phyloP scores from a whole-genome alignment of 192 early-diverging fungal species.

The Coemansia sp. region DNA sequence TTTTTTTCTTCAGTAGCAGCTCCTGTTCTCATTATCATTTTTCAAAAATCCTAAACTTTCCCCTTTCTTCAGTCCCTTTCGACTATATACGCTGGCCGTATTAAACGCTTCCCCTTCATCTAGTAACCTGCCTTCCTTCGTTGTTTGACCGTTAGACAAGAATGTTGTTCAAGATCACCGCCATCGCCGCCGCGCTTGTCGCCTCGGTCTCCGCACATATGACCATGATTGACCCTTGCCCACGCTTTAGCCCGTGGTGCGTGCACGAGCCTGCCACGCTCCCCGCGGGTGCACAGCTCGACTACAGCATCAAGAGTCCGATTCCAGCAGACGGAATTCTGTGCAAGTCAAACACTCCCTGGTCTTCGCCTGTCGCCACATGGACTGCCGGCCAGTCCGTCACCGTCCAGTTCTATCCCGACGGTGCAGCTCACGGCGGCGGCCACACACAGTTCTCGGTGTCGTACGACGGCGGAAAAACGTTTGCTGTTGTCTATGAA shows the following conservation, averaged over 20 bases:
- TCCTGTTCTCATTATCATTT: neutral
- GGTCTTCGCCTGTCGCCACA: slow-evolving; percentile 20
- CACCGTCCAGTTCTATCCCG: slow-evolving; percentile 33
- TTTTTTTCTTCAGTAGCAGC: slow-evolving; percentile 10
- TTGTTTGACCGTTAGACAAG: too few species aligned
- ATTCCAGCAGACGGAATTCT: too few species aligned
- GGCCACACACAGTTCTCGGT: slow-evolving; percentile 66
- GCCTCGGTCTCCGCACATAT: slow-evolving; percentile 27
- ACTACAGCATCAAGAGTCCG: too few species aligned
- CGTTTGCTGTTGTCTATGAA: slow-evolving; percentile 58
- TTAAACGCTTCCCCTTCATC: neutral
- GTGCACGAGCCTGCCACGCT: slow-evolving; percentile 35
- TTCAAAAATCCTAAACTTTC: neutral
- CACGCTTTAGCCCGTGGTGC: slow-evolving; percentile 32
- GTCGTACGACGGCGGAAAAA: slow-evolving; percentile 58
- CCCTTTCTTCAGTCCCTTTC: neutral
- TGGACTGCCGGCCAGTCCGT: slow-evolving; percentile 53
- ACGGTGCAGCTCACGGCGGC: slow-evolving; percentile 50
- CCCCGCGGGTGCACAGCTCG: slow-evolving; percentile 4
- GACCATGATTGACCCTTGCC: slow-evolving; percentile 36
- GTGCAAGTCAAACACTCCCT: slow-evolving; percentile 32
- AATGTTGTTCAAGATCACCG: too few species aligned
- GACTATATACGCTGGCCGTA: slow-evolving; percentile 4
- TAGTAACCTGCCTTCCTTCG: too few species aligned
- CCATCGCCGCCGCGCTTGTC: neutral